These are phyloP conservation scores for Neurospora sp. DNA, from an alignment of 2,329 filamentous ascomycete species.

Conservation along the genomic window DNA sequence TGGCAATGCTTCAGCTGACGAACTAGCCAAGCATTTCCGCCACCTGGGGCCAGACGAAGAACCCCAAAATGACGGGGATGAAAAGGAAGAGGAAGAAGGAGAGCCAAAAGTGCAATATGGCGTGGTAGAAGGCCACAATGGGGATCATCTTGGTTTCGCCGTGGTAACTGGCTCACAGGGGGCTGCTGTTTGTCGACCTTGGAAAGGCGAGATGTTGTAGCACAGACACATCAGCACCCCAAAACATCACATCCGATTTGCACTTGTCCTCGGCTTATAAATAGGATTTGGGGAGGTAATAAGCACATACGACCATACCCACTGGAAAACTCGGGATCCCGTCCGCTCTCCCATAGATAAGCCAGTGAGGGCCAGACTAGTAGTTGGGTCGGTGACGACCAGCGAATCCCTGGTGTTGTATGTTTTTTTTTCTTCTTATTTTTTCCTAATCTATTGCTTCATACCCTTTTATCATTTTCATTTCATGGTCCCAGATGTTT, in stretches of 20 bases:
- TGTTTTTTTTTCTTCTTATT: too few relatives aligned
- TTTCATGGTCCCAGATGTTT: too few relatives aligned
- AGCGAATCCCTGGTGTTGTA: too few relatives aligned
- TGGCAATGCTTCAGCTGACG: neutral
- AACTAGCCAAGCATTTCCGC: neutral
- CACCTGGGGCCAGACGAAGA: neutral
- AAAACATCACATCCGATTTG: neutral
- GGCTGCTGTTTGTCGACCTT: neutral
- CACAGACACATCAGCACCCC: neutral
- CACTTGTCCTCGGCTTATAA: neutral
- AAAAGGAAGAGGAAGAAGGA: neutral
- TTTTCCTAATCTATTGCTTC: too few relatives aligned
- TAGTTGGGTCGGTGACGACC: too few relatives aligned
- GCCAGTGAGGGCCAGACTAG: too few relatives aligned
- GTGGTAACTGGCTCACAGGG: neutral
- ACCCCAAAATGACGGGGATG: fast-evolving
- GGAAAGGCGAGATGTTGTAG: neutral
- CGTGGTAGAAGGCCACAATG: neutral
- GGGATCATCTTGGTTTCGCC: neutral
- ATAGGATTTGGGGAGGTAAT: fast-evolving
- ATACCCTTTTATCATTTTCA: too few relatives aligned
- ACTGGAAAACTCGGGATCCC: neutral
- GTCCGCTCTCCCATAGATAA: neutral
- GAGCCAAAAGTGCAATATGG: neutral
- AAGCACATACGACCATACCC: neutral